Conservation (phyloP, 2,329 filamentous ascomycete species). For the Scopulariopsis brevicaulis region DNA sequence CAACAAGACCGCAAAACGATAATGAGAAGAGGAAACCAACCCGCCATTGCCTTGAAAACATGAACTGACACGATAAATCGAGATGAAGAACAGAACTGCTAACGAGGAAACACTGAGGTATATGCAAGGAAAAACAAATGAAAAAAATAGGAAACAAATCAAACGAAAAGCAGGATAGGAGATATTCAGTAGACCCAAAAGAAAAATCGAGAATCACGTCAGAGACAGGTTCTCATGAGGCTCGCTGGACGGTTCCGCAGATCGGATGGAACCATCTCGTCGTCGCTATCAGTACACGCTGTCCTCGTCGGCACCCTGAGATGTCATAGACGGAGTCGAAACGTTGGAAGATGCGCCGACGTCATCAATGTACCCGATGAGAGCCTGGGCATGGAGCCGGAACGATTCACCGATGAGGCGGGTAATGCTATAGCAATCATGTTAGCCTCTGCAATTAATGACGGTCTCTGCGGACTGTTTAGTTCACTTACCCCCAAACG, state of each 20-base stretch:
- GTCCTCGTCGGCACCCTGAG: conserved; percentile 59
- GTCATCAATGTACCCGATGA: conserved; percentile 89
- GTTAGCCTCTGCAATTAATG: conserved; percentile 8
- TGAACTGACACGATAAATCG: neutral
- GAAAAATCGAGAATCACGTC: neutral
- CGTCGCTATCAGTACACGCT: conserved; percentile 53
- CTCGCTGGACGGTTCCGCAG: neutral
- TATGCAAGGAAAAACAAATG: conserved; percentile 7
- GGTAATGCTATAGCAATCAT: conserved; percentile 51
- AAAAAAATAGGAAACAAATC: neutral
- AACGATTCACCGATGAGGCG: conserved; percentile 98
- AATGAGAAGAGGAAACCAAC: neutral
- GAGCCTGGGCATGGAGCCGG: conserved; percentile 88
- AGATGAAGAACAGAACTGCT: neutral
- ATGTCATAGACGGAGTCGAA: conserved; percentile 61
- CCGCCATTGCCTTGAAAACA: neutral
- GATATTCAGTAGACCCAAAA: neutral
- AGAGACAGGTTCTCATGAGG: neutral
- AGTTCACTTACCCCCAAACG: conserved; percentile 84
- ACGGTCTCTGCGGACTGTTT: neutral
- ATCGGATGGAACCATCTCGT: neutral
- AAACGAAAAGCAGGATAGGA: neutral
- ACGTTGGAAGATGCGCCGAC: conserved; percentile 57
- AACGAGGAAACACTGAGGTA: conserved; percentile 5
- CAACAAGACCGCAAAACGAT: neutral